Conservation (phyloP, 106 monocot genomes). For the Gastrodia elata region DNA sequence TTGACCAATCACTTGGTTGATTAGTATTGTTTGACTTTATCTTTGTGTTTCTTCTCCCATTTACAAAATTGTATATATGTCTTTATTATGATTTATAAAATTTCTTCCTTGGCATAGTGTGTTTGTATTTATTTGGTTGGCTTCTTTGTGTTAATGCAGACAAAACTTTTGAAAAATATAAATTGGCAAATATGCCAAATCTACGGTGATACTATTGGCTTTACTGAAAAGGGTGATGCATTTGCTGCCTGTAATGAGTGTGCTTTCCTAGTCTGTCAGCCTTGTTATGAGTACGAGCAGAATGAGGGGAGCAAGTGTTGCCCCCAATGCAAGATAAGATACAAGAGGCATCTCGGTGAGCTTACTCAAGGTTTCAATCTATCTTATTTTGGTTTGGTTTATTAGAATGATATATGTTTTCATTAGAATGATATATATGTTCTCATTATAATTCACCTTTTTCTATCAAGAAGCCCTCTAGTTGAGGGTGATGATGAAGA, state of each 20-base stretch:
- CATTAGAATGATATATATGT: not conserved
- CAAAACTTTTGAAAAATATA: constrained; percentile 42
- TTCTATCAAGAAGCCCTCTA: constrained; percentile 54
- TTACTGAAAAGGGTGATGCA: constrained; percentile 44
- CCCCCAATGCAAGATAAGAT: constrained; percentile 92
- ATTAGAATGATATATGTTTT: no score
- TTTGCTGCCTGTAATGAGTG: constrained; percentile 98
- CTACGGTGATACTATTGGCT: constrained; percentile 70
- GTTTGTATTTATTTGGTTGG: not conserved
- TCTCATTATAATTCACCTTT: not conserved
- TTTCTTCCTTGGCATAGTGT: not conserved
- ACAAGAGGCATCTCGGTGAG: constrained; percentile 82
- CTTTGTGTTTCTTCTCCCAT: no score
- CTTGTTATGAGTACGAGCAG: constrained; percentile 87
- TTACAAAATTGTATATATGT: no score
- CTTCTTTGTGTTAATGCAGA: constrained; percentile 29
- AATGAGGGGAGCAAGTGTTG: constrained; percentile 82
- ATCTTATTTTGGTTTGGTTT: not conserved
- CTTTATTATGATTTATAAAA: not conserved
- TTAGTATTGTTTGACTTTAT: no score
- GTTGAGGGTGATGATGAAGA: constrained; percentile 93
- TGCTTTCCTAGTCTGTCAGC: constrained; percentile 82
- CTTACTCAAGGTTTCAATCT: not conserved
- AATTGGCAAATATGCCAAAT: constrained; percentile 75
- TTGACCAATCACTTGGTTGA: not conserved